Evolutionary conservation across 441 rosid genomes (phyloP).

Genomic region (Aquilaria agallochum): DNA sequence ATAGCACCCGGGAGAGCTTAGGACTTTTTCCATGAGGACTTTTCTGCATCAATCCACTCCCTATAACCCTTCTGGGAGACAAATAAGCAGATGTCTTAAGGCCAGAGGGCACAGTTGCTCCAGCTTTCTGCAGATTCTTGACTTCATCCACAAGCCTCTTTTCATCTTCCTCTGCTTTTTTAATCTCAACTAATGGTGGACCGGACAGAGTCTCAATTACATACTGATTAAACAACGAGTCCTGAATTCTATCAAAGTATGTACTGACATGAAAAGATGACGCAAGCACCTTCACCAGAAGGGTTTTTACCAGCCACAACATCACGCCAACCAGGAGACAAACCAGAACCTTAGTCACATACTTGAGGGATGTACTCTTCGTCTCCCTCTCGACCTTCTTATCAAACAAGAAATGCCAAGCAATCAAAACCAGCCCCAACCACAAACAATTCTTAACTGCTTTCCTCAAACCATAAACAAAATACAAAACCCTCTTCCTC

Average conservation of each 20-base stretch:
- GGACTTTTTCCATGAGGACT: slow-evolving; percentile 49
- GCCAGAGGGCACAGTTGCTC: slow-evolving; percentile 33
- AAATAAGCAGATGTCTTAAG: slow-evolving; percentile 29
- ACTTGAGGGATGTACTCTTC: slow-evolving; percentile 20
- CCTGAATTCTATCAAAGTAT: slow-evolving; percentile 61
- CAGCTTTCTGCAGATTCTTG: slow-evolving; percentile 48
- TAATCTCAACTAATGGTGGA: slow-evolving; percentile 42
- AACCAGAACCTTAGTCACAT: slow-evolving; percentile 44
- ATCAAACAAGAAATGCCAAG: slow-evolving; percentile 17
- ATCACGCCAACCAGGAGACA: slow-evolving; percentile 46
- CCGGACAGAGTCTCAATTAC: slow-evolving; percentile 54
- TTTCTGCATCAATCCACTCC: slow-evolving; percentile 46
- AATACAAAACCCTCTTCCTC: slow-evolving; percentile 19
- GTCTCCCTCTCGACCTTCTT: slow-evolving; percentile 23
- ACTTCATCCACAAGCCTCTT: slow-evolving; percentile 41
- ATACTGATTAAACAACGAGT: slow-evolving; percentile 52
- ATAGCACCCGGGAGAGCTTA: slow-evolving; percentile 21
- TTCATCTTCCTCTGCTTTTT: slow-evolving; percentile 46
- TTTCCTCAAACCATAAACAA: slow-evolving; percentile 23
- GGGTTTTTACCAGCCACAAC: slow-evolving; percentile 57
- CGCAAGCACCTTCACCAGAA: slow-evolving; percentile 59
- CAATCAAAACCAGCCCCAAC: slow-evolving; percentile 18
- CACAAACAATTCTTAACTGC: slow-evolving; percentile 23
- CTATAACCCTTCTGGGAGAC: slow-evolving; percentile 33
- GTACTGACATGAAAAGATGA: slow-evolving; percentile 65